Base-by-base conservation (phyloP, 2,329 filamentous ascomycete species). In the Hypoxylon sp. region DNA sequence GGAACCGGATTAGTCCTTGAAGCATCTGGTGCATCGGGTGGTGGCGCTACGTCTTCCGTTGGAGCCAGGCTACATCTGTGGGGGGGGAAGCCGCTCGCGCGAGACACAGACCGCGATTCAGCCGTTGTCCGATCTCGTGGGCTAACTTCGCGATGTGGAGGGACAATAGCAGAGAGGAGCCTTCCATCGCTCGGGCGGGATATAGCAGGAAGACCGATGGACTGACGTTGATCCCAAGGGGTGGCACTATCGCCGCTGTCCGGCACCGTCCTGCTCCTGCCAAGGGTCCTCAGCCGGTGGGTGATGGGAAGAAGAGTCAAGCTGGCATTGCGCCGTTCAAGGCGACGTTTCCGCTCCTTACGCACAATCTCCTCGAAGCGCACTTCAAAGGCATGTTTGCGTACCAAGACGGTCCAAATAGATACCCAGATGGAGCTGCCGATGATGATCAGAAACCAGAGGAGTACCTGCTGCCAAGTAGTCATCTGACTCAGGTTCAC, bases 401-500 rank as follows among this genome's bases (percentile, higher is more conserved):
- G 82, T 5, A 89, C 82, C 51, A 84, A 76, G 2, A 92, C 83
- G 1, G 90, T 89, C 62, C 86, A 86, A 5, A 87, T 85, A 3
- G 85, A 88, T 1, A 92, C 87, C 71, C 88, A 87, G 28, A 91
- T 87, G 1, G 87, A 83, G 56, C 87, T 87, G 2, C 90, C 90
- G 6, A 89, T 74, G 28, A 91, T 79, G 61, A 91, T 87, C 44
- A 91, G 79, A 2, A 88, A 59, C 71, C 89, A 90, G 4, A 92
- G 80, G 11, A 91, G 76, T 18, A 84, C 77, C 71, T 92, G 90
- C 73, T 92, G 90, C 72, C 87, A 89, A 2, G 85, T 88, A 36
- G 88, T 91, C 73, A 92, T 78, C 49, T 83, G 79, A 55, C 84
- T 88, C 11, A 91, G 75, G 71, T 89, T 87, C 68, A 88, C 85